Evolutionary conservation across 2,329 filamentous ascomycete species (phyloP).

Genomic region (Fusarium armeniacum): DNA sequence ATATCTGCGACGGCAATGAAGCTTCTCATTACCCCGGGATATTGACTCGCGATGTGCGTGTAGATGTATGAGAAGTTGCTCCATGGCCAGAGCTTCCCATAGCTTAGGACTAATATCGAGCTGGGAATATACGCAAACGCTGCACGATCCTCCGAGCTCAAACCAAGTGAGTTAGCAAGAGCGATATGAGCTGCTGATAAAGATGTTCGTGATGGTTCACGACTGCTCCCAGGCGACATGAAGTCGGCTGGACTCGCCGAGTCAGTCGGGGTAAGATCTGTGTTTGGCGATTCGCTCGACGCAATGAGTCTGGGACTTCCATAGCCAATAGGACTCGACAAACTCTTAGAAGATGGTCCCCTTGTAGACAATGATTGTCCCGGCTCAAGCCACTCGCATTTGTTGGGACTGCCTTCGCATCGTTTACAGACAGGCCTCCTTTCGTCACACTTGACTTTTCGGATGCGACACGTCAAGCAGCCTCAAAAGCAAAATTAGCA

Average conservation of each 20-base stretch:
- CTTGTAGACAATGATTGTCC: conserved; percentile 27
- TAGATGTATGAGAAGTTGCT: conserved; percentile 46
- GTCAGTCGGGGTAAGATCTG: background rate
- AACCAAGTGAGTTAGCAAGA: conserved; percentile 35
- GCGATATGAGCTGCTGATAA: conserved; percentile 30
- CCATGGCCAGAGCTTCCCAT: conserved; percentile 44
- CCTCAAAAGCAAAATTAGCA: conserved; percentile 9
- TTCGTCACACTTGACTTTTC: conserved; percentile 47
- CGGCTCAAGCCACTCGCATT: conserved; percentile 43
- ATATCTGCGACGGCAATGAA: conserved; percentile 43
- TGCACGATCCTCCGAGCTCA: conserved; percentile 27
- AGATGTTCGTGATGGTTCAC: background rate
- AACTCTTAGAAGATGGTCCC: background rate
- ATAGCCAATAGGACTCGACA: background rate
- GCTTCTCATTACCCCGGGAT: conserved; percentile 44
- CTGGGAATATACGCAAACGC: conserved; percentile 39
- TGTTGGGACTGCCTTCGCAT: conserved; percentile 36
- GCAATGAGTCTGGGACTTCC: conserved; percentile 1
- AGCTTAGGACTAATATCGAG: conserved; percentile 39
- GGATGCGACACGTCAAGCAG: conserved; percentile 44
- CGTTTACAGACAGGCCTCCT: conserved; percentile 35
- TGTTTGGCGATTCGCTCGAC: conserved; percentile 14
- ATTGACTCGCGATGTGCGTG: conserved; percentile 34
- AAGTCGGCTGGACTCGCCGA: conserved; percentile 1
- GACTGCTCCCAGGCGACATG: background rate